Base-by-base conservation (phyloP, 805 yeast species). In the Cyberlindnera saturnus region DNA sequence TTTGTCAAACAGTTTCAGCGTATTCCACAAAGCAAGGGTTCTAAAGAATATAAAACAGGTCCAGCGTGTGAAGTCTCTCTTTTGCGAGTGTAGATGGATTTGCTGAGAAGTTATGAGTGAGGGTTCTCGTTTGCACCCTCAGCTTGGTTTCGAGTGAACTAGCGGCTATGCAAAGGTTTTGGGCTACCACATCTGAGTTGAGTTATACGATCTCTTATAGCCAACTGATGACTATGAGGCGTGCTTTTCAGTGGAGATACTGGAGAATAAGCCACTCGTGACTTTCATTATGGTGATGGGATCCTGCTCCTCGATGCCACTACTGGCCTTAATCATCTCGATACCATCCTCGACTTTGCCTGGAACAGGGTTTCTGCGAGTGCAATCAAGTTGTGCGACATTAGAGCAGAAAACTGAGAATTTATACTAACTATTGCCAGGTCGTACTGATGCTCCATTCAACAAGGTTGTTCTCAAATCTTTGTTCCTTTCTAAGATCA, bases 391-490 rank as follows among this genome's bases (percentile, higher is more conserved):
- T 57, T 59, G 62, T 59, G 62, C 62, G 62, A 48, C 59, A 57
- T 67, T 66, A 67, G 79, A 74, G 80, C 80, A 74, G 79, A 73
- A 66, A 59, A 48, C 35, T 10, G 6, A 16, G 46, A 41, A 38
- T 39, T 38, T 39, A 34, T 65, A 65, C 69, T 66, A 67, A 72
- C 77, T 43, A 49, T 45, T 50, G 44, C 52, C 60, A 77, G 96
- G 96, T 80, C 96, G 99, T 79, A 91, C 98, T 66, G 97, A 90
- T 73, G 88, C 96, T 74, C 82, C 90, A 69, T 93, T 93, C 95
- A 93, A 93, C 96, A 88, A 86, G 82, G 88, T 90, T 64, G 73
- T 93, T 77, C 85, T 93, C 72, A 88, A 75, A 73, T 78, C 91
- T 69, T 83, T 93, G 74, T 93, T 88, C 88, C 80, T 93, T 67